Evolutionary conservation across 805 yeast species (phyloP), one percentile per base, ranked within the genome.

Genomic region (Yamadazyma phyllophila): DNA sequence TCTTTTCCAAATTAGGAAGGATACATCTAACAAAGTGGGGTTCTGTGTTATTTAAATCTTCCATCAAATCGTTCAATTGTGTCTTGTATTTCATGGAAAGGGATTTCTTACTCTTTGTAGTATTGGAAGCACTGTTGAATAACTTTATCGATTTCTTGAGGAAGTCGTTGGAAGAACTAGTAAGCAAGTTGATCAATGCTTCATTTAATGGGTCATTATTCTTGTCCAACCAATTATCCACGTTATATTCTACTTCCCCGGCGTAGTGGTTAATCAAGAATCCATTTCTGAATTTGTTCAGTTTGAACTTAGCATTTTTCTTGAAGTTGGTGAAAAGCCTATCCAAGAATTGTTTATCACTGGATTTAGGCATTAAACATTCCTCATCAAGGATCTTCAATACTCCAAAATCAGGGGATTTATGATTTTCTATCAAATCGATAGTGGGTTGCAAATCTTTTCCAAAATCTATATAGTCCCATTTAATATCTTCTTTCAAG

Each of bases 1-100:
- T 73, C 60, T 92, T 91, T 37, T 77, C 71, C 48, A 80, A 79
- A 60, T 94, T 94, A 7, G 99, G 99, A 38, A 94, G 71, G 39
- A 94, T 94, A 63, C 99, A 94, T 55, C 99, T 80, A 17, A 94
- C 97, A 61, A 94, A 94, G 62, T 94, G 98, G 2, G 99, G 99
- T 59, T 88, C 90, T 0, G 99, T 94, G 10, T 80, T 69, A 2
- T 80, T 73, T 15, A 94, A 69, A 51, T 88, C 92, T 4, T 72
- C 72, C 83, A 94, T 81, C 41, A 94, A 71, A 26, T 78, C 76
- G 15, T 65, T 67, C 31, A 92, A 75, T 62, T 94, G 98, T 52
- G 88, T 94, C 56, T 88, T 88, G 60, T 94, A 97, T 46, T 88
- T 83, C 51, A 82, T 87, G 0, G 96, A 91, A 7, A 90, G 92